phyloP scores from a whole-genome alignment of 2,329 filamentous ascomycete species.

The Aciculosporium take region DNA sequence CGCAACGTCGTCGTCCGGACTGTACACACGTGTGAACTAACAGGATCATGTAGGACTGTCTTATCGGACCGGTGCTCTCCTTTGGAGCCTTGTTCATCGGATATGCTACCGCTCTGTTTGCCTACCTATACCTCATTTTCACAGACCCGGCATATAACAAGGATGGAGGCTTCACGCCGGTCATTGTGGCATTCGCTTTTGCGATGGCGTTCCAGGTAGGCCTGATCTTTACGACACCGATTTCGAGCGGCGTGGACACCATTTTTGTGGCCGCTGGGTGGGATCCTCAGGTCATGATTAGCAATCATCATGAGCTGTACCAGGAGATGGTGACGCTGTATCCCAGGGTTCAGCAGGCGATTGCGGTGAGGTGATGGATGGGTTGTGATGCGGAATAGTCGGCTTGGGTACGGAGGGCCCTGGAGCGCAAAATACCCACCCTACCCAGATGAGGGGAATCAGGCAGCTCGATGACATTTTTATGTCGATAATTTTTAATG shows the following conservation, averaged over 20 bases:
- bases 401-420: not conserved
- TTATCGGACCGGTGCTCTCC: slow-evolving; percentile 59
- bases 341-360: slow-evolving; percentile 66
- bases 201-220: slow-evolving; percentile 81
- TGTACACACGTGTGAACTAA: slow-evolving; percentile 7
- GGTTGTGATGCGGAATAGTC: not conserved
- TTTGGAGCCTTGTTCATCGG: slow-evolving; percentile 74
- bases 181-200: slow-evolving; percentile 75
- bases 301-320: slow-evolving; percentile 72
- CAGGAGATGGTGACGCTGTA: slow-evolving; percentile 67
- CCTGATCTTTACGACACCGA: slow-evolving; percentile 77
- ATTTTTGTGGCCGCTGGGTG: slow-evolving; percentile 71
- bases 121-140: slow-evolving; percentile 76
- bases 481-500: too few relatives aligned
- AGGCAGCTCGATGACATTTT: too few relatives aligned
- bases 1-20: accelerated
- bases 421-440: not conserved
- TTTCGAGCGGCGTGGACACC: slow-evolving; percentile 79
- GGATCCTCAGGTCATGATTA: slow-evolving; percentile 60
- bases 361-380: slow-evolving; percentile 25
- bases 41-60: slow-evolving; percentile 42
- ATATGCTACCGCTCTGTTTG: slow-evolving; percentile 65
- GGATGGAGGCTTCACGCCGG: slow-evolving; percentile 52
- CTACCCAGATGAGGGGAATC: too few relatives aligned
- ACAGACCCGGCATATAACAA: slow-evolving; percentile 68